A percentile compares a stretch with the other conserved stretches of the same genome.
Conservation (phyloP, 306 rosid genomes). For the Sesbania bispinosa region DNA sequence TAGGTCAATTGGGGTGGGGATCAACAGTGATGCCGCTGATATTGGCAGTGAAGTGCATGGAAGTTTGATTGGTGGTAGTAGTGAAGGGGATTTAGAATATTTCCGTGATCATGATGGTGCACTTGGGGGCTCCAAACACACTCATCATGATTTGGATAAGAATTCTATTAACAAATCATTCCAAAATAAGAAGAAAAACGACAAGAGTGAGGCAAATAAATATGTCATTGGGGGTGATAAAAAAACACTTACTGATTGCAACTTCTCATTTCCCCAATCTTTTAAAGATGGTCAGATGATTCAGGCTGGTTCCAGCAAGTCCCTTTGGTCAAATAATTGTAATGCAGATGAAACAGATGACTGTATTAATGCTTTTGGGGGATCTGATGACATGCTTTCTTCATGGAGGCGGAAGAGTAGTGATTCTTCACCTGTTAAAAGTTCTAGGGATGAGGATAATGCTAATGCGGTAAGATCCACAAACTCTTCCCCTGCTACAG, state of each 20-base stretch:
- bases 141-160: constrained; percentile 50
- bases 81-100: constrained; percentile 82
- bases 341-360: constrained; percentile 59
- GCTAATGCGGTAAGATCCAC: constrained; percentile 52
- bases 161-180: constrained; percentile 43
- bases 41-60: constrained; percentile 87
- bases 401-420: constrained; percentile 70
- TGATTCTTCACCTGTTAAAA: constrained; percentile 77
- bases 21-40: constrained; percentile 86
- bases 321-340: constrained; percentile 59
- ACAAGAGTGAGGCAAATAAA: constrained; percentile 57
- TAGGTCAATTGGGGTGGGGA: constrained; percentile 98
- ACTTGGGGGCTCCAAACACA: constrained; percentile 47
- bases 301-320: constrained; percentile 59
- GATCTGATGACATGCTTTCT: constrained; percentile 58
- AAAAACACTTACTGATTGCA: constrained; percentile 52
- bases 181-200: constrained; percentile 51
- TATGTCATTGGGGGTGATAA: constrained; percentile 55
- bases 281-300: constrained; percentile 54
- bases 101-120: constrained; percentile 61
- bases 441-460: constrained; percentile 70
- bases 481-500: constrained; percentile 72
- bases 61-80: constrained; percentile 81
- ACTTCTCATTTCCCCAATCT: constrained; percentile 83
- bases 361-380: constrained; percentile 47